Evolutionary conservation across 139 green algal species (phyloP), one percentile per base, ranked within the genome.

Genomic region (Nannochloris sp.): DNA sequence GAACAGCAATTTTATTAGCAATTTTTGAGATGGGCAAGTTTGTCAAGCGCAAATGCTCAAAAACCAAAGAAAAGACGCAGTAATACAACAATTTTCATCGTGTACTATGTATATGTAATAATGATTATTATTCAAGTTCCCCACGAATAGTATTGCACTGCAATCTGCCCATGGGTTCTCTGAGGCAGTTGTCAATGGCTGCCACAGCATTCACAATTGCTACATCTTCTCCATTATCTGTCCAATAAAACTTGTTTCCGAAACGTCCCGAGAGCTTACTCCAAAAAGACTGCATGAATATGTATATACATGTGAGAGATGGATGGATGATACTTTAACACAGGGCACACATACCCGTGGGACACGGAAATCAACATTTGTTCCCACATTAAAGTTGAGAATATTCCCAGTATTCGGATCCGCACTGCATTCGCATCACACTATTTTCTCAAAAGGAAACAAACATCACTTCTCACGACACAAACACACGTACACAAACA

Each of bases 301-400:
- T 29, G 27, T 29, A 29, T 29, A 29, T 29, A 29, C 27, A 29
- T 29, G 27, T 29, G 27, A 29, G 27, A 29, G 27, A 29, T 29
- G 27, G 27, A 50, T 50, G 3, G 44, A 50, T 15, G 3, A 50
- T 19, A 50, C 44, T 5, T n/a, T 19, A 14, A 19, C 5, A 50
- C 14, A 50, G 5, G 16, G 16, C 15, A 50, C 0, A 53, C 46
- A 53, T 53, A 53, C 46, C 73, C 71, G 56, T 0, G 90, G 89
- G 29, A 97, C 87, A 44, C 85, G 74, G 58, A 97, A 76, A 75
- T 98, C 92, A n/a, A 98, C 71, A 48, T 78, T 81, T 3, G 68
- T 36, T 2, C 92, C 92, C 10, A 98, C 89, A 68, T 97, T 97
- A 79, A 98, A 96, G 76, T 98, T 98, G 4, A 98, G 76, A 62